Evolutionary conservation across 306 rosid species (phyloP).

Genomic region (Ormosia emarginata): DNA sequence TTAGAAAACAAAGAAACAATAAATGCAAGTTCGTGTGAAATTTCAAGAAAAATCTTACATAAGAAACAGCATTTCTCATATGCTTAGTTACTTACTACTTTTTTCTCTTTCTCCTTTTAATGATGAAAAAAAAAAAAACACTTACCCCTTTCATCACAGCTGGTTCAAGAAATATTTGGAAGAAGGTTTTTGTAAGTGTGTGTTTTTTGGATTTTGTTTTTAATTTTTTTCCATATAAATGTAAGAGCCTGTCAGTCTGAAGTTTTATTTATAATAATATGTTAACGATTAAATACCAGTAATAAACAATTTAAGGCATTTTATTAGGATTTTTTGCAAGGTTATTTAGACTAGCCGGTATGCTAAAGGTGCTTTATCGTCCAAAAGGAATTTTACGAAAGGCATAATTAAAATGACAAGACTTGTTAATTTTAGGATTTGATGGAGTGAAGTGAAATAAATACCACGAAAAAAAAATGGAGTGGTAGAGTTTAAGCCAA

Average conservation of each 20-base stretch:
- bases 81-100: not conserved
- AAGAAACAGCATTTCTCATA: too few species aligned
- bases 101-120: not conserved
- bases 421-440: not conserved
- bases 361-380: not conserved
- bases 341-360: not conserved
- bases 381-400: not conserved
- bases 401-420: not conserved
- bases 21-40: too few species aligned
- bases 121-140: not conserved
- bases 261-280: too few species aligned
- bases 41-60: too few species aligned
- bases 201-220: not conserved
- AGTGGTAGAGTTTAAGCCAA: not conserved
- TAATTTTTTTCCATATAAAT: too few species aligned
- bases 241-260: too few species aligned
- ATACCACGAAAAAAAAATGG: not conserved
- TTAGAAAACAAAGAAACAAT: too few species aligned
- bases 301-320: not conserved
- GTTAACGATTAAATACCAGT: too few species aligned
- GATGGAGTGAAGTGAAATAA: not conserved
- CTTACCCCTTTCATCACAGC: not conserved
- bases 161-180: not conserved
- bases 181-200: not conserved
- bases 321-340: not conserved